Evolutionary conservation across 768 basidiomycete genomes (phyloP).

Genomic region (Lactarius trivialis): DNA sequence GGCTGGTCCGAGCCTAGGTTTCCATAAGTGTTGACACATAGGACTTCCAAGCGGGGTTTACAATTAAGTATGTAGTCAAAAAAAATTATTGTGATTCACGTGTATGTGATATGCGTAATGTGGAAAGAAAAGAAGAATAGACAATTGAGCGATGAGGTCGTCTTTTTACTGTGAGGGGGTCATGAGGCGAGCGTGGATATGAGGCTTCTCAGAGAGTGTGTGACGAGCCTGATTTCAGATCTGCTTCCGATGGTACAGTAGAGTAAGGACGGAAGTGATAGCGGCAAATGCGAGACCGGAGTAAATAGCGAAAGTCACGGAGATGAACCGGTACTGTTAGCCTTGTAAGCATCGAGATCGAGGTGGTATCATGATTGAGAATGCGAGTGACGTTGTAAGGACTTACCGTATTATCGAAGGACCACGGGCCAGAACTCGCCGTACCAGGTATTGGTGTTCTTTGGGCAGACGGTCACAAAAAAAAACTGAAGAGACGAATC

Average conservation of each 20-base stretch:
- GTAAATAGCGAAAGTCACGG: conserved; percentile 63
- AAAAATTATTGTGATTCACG: too few species aligned
- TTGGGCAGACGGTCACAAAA: not conserved
- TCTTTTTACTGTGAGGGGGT: too few species aligned
- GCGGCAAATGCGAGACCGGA: conserved; percentile 79
- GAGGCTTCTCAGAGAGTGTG: conserved; percentile 70
- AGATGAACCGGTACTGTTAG: conserved; percentile 60
- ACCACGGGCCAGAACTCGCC: conserved; percentile 1
- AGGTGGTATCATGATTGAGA: conserved; percentile 47
- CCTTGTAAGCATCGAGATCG: conserved; percentile 47
- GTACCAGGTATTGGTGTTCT: conserved; percentile 57
- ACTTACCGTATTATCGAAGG: conserved; percentile 78
- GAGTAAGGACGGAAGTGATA: conserved; percentile 65
- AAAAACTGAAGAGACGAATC: not conserved
- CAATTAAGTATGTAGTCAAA: too few species aligned
- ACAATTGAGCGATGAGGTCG: too few species aligned
- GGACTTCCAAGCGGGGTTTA: too few species aligned
- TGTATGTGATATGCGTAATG: too few species aligned
- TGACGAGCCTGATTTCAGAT: conserved; percentile 66
- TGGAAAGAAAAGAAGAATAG: too few species aligned
- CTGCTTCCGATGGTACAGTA: conserved; percentile 72
- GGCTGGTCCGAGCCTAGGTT: too few species aligned
- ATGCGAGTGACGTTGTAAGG: conserved; percentile 54
- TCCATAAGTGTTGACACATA: too few species aligned
- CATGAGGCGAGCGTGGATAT: conserved; percentile 86